Base-by-base conservation (phyloP, 2,329 filamentous ascomycete genomes). In the Dissoconium aciculare region DNA sequence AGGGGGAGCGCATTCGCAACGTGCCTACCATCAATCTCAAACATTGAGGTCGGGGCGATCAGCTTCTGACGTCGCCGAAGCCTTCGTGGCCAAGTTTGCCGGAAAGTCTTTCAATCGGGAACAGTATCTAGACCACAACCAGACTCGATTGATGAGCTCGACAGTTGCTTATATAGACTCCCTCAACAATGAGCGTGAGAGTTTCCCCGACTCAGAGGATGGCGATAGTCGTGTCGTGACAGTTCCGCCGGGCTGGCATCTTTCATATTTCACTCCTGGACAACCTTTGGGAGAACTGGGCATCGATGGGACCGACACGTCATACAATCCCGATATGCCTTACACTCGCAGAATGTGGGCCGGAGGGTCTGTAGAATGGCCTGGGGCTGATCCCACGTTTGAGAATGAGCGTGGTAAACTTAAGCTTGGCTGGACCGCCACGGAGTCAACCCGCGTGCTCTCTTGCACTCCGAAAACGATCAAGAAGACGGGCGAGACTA, bases 271-370 rank as follows among this genome's bases (percentile, higher is more conserved):
- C 25, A 39, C 37, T 6, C 37, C 37, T 5, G 27, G 27, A 2
- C 31, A 34, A 11, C 26, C 32, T 4, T 31, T 29, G 4, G 30
- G 25, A 24, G 31, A 29, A 6, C 28, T 39, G 1, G 37, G 37
- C 2, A 32, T 37, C 10, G 37, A 39, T 26, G 37, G 37, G 4
- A 39, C 37, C 8, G 37, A 39, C 16, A 39, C 35, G 15, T 34
- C 37, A 3, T 33, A 37, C n/a, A 39, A 39, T 31, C 37, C 37
- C 4, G 27, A 37, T 24, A 21, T 34, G 15, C 37, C 37, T 5
- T 39, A 33, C 24, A 39, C 37, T 15, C 31, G 37, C 9, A 27
- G 37, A 11, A 39, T 39, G 37, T 39, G 37, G 37, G 37, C 37
- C 1, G 37, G 37, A 5, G 37, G 37, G 10, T 28, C 27, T 2